These are phyloP conservation scores for Aspergillus wentii DNA, from an alignment of 495 filamentous ascomycete genomes.

Conservation along the genomic window DNA sequence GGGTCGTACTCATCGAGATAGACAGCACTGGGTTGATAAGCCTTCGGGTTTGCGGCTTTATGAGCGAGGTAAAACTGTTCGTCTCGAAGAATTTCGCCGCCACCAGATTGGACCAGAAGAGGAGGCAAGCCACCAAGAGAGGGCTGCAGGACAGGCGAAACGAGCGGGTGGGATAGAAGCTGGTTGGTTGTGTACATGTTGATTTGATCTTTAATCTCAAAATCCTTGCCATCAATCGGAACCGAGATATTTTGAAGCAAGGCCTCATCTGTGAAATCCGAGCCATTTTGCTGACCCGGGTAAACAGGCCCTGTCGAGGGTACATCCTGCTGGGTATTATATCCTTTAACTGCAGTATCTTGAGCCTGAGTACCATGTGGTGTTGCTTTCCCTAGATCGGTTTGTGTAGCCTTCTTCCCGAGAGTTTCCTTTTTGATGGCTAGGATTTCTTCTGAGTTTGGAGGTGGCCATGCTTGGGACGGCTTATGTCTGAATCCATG, in stretches of 20 bases:
- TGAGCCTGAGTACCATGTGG: slow-evolving; percentile 16
- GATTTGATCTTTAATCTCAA: slow-evolving; percentile 85
- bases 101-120: slow-evolving; percentile 77
- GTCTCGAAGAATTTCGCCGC: slow-evolving; percentile 83
- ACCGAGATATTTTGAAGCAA: slow-evolving; percentile 47
- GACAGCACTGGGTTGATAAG: slow-evolving; percentile 64
- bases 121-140: slow-evolving; percentile 86
- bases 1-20: slow-evolving; percentile 63
- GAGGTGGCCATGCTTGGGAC: slow-evolving; percentile 84
- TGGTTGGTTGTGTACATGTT: slow-evolving; percentile 93
- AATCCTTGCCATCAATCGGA: slow-evolving; percentile 63
- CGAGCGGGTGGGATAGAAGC: slow-evolving; percentile 77
- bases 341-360: slow-evolving; percentile 37
- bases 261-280: slow-evolving; percentile 17
- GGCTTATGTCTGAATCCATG: slow-evolving; percentile 85
- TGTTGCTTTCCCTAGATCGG: slow-evolving; percentile 13
- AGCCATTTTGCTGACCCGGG: slow-evolving; percentile 28
- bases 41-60: slow-evolving; percentile 77
- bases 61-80: slow-evolving; percentile 95
- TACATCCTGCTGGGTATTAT: slow-evolving; percentile 26
- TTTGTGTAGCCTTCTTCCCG: slow-evolving; percentile 26
- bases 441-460: slow-evolving; percentile 65
- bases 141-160: slow-evolving; percentile 81
- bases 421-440: slow-evolving; percentile 32
- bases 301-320: slow-evolving; percentile 22